Evolutionary conservation across 2,329 filamentous ascomycete genomes (phyloP).

Genomic region (Pseudophaeomoniella oleicola): DNA sequence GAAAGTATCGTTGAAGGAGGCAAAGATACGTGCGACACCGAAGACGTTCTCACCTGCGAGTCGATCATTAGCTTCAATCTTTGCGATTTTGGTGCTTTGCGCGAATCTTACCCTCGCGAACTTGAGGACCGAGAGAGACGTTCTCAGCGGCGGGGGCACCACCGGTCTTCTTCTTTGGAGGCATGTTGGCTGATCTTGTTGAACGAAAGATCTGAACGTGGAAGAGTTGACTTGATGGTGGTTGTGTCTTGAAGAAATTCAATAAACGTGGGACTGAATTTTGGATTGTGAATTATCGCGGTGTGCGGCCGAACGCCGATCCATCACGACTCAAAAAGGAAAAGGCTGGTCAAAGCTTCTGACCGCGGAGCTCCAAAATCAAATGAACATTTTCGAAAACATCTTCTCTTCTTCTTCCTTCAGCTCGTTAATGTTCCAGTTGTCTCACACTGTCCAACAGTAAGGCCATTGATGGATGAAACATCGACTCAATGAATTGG

Average conservation of each 20-base stretch:
- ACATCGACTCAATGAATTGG: too few relatives aligned
- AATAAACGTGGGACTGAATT: not conserved
- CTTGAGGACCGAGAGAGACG: conserved; percentile 93
- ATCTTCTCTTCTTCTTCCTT: too few relatives aligned
- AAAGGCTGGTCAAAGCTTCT: too few relatives aligned
- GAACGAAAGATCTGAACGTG: not conserved
- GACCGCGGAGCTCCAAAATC: too few relatives aligned
- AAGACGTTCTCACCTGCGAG: conserved; percentile 81
- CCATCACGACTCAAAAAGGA: too few relatives aligned
- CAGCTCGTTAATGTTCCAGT: too few relatives aligned
- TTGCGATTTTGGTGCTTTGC: not conserved
- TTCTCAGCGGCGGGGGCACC: conserved; percentile 79
- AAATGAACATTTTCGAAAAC: too few relatives aligned
- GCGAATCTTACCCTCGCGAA: conserved; percentile 66
- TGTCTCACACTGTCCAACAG: too few relatives aligned
- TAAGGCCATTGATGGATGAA: too few relatives aligned
- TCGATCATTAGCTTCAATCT: conserved; percentile 6
- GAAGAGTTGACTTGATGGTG: not conserved
- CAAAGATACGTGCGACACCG: conserved; percentile 95
- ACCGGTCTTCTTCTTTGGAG: conserved; percentile 72
- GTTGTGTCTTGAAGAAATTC: conserved; percentile 1
- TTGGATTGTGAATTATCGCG: not conserved
- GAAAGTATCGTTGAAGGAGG: conserved; percentile 85
- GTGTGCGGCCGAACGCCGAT: not conserved
- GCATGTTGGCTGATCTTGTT: conserved; percentile 51